phyloP scores from a whole-genome alignment of 257 asterid genomes.

The Craterostigma plantagineum region DNA sequence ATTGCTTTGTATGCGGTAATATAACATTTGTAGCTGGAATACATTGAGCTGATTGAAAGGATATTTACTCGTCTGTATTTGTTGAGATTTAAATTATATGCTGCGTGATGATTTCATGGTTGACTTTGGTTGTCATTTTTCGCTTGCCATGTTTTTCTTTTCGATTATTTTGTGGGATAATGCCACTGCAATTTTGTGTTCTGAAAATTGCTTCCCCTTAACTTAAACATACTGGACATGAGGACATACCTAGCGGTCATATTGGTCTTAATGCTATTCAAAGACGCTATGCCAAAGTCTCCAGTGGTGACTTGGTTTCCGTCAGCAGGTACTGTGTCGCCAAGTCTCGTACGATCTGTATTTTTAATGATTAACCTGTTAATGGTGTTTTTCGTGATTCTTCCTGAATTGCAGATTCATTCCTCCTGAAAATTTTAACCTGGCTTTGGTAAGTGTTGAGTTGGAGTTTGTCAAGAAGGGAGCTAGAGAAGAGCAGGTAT shows the following conservation, averaged over 20 bases:
- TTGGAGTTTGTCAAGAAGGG: constrained; percentile 93
- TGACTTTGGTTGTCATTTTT: too few relatives aligned
- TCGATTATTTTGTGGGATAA: too few relatives aligned
- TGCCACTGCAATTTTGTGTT: too few relatives aligned
- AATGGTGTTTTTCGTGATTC: constrained; percentile 9
- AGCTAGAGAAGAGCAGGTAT: constrained; percentile 74
- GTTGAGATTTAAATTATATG: too few relatives aligned
- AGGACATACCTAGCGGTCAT: constrained; percentile 34
- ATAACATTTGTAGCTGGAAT: too few relatives aligned
- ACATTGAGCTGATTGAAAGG: too few relatives aligned
- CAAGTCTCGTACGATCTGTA: not conserved
- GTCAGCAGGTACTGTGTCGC: constrained; percentile 41
- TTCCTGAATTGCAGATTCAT: constrained; percentile 27
- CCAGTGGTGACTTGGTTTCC: constrained; percentile 56
- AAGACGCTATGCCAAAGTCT: constrained; percentile 78
- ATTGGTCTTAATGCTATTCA: constrained; percentile 80
- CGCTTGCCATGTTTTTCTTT: too few relatives aligned
- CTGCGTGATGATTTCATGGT: too few relatives aligned
- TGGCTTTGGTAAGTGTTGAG: constrained; percentile 75
- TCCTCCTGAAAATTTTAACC: constrained; percentile 76
- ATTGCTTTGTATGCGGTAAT: too few relatives aligned
- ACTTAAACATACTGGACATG: constrained; percentile 50
- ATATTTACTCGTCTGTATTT: too few relatives aligned
- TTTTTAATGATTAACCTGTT: constrained; percentile 3
- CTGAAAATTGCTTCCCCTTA: constrained; percentile 21